A percentile compares a stretch with the other conserved stretches of the same genome.
phyloP scores from a whole-genome alignment of 2,329 filamentous ascomycete genomes.

The Teratosphaeria pseudoeucalypti region DNA sequence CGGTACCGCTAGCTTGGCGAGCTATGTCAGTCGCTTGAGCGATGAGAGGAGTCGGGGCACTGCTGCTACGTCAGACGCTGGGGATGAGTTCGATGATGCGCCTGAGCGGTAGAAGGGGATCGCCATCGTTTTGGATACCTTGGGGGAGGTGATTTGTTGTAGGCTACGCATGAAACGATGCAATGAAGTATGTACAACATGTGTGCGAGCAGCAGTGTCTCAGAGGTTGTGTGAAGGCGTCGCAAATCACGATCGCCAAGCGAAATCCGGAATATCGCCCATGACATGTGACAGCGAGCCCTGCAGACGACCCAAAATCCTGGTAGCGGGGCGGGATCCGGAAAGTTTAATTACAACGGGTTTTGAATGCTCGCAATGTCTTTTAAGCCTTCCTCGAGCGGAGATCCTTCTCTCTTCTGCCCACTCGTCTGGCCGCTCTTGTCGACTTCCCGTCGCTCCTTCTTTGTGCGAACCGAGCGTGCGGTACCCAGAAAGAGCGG shows the following conservation, averaged over 20 bases:
- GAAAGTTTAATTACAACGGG: not conserved
- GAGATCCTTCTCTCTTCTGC: not conserved
- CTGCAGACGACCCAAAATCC: not conserved
- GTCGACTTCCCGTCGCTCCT: not conserved
- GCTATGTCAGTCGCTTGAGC: conserved; percentile 44
- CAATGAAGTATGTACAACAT: not conserved
- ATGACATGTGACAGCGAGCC: not conserved
- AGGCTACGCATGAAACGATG: not conserved
- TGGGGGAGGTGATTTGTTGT: not conserved
- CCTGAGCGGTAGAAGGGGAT: conserved; percentile 20
- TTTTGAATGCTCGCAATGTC: not conserved
- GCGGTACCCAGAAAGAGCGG: not conserved
- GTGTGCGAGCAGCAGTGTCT: not conserved
- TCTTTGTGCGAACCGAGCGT: not conserved
- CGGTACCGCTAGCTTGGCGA: not conserved
- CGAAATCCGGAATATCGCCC: not conserved
- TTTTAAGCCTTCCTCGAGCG: not conserved
- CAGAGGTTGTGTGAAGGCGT: not conserved
- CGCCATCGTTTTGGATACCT: not conserved
- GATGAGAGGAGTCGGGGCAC: conserved; percentile 35
- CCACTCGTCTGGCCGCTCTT: not conserved
- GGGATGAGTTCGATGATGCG: conserved; percentile 23
- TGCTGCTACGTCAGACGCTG: conserved; percentile 20
- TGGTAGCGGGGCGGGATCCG: not conserved
- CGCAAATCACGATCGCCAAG: not conserved